Percentiles rank a stretch among this genome's conserved stretches.
These are phyloP conservation scores for Sordariomycetes sp. DNA, from an alignment of 2,329 filamentous ascomycete genomes.

Conservation along the genomic window DNA sequence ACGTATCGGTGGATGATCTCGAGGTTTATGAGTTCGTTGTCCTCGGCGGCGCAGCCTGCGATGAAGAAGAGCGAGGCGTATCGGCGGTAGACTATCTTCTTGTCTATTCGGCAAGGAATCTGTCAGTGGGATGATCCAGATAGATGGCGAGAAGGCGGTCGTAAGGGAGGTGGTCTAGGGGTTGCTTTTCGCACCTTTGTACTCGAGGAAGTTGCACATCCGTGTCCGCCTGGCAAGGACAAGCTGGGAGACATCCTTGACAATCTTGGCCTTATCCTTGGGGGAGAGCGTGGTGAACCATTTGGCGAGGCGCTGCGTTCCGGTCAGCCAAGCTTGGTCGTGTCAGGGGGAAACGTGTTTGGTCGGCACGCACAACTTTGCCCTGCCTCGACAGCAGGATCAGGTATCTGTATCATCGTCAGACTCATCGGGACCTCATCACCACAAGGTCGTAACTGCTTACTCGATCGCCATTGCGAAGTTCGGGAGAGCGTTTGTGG, in stretches of 20 bases:
- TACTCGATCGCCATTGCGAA: slow-evolving; percentile 35
- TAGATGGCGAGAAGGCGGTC: neutral
- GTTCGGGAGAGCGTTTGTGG: neutral
- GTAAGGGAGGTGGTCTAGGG: neutral
- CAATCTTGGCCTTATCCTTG: slow-evolving; percentile 98
- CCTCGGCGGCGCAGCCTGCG: slow-evolving; percentile 88
- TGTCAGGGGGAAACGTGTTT: neutral
- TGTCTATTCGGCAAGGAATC: slow-evolving; percentile 47
- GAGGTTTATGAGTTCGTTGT: slow-evolving; percentile 96
- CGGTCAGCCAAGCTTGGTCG: neutral
- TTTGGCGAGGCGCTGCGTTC: slow-evolving; percentile 79
- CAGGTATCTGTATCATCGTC: slow-evolving; percentile 59
- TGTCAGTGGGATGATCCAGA: slow-evolving; percentile 7
- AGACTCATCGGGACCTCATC: slow-evolving; percentile 6
- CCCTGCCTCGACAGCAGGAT: slow-evolving; percentile 96
- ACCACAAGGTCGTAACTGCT: slow-evolving; percentile 10
- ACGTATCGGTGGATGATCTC: slow-evolving; percentile 99
- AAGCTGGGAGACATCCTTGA: slow-evolving; percentile 98
- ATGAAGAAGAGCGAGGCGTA: slow-evolving; percentile 99
- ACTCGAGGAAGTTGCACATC: slow-evolving; percentile 99
- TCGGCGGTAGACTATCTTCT: slow-evolving; percentile 96
- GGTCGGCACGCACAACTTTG: slow-evolving; percentile 70
- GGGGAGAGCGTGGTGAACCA: slow-evolving; percentile 98
- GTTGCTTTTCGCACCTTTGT: slow-evolving; percentile 65
- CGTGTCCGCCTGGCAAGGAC: slow-evolving; percentile 90